Percentiles rank a stretch among this genome's conserved stretches.
Conservation (phyloP, 2,329 filamentous ascomycete genomes). For the Botryotinia globosa region DNA sequence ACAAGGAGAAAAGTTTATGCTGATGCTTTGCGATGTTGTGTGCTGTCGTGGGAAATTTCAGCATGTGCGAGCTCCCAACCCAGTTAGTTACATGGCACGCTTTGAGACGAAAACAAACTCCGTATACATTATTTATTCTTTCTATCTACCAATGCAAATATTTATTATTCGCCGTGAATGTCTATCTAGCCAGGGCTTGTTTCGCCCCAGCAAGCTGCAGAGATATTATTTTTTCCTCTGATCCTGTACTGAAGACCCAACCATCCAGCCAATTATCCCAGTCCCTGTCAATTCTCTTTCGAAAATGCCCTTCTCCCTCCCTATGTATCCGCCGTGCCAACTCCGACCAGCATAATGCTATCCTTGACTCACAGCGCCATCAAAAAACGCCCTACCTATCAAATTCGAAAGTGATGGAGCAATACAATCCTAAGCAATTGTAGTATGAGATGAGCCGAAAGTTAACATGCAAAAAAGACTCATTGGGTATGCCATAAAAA, state of each 20-base stretch:
- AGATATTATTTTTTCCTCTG: not conserved
- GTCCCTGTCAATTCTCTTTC: not conserved
- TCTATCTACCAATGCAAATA: not conserved
- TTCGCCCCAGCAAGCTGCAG: not conserved
- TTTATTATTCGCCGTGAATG: not conserved
- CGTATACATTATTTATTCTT: constrained; percentile 6
- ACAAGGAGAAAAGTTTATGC: not conserved
- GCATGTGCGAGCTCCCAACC: not conserved
- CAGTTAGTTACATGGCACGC: not conserved
- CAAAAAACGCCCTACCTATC: not conserved
- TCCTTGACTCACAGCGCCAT: not conserved
- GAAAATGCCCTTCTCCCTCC: not conserved
- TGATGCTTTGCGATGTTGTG: not conserved
- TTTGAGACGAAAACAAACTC: not conserved
- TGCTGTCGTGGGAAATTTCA: not conserved
- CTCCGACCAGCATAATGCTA: not conserved
- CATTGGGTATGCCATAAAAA: constrained; percentile 9
- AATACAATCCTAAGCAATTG: not conserved
- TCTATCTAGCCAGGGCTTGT: not conserved
- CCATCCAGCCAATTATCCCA: not conserved
- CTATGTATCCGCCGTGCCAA: not conserved
- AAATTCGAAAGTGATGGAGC: not conserved
- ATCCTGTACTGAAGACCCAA: not conserved
- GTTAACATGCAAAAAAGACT: constrained; percentile 4
- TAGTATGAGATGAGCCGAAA: not conserved